Percentiles rank a stretch among this genome's conserved stretches.
Conservation (phyloP, 2,329 filamentous ascomycete species). For the Botryotinia globosa region DNA sequence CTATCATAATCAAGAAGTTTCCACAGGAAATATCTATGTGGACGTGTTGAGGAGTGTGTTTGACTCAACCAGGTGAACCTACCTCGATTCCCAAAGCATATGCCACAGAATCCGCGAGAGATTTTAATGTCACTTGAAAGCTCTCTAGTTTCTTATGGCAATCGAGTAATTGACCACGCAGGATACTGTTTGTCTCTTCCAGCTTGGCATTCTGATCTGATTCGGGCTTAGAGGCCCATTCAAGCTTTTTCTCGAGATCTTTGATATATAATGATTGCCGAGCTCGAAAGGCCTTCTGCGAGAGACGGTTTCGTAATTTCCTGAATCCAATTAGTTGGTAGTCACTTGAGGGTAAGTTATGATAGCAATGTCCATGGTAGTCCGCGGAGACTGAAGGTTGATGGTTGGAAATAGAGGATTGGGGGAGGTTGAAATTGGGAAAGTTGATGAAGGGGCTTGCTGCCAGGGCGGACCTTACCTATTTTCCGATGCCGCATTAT, state of each 20-base stretch:
- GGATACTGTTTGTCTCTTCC: slow-evolving; percentile 11
- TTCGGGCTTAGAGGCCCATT: slow-evolving; percentile 18
- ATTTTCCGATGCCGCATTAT: slow-evolving; percentile 17
- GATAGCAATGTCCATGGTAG: neutral
- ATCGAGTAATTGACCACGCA: slow-evolving; percentile 15
- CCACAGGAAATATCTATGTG: neutral
- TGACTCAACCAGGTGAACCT: neutral
- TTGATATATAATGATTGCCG: slow-evolving; percentile 17
- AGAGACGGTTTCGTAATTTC: slow-evolving; percentile 19
- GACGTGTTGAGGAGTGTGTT: neutral
- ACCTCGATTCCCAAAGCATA: slow-evolving; percentile 18
- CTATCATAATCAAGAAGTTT: too few relatives aligned
- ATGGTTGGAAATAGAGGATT: neutral
- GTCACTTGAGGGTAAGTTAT: neutral
- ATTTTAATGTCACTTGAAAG: slow-evolving; percentile 17
- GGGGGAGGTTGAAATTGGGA: neutral
- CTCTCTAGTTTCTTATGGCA: slow-evolving; percentile 19
- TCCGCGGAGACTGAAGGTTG: neutral
- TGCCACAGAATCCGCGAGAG: slow-evolving; percentile 17
- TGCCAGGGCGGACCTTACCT: slow-evolving; percentile 9
- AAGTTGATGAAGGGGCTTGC: neutral
- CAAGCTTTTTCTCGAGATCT: slow-evolving; percentile 16
- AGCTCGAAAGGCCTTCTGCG: slow-evolving; percentile 19
- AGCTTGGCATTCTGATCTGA: slow-evolving; percentile 18
- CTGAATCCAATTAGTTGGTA: neutral